phyloP scores from a whole-genome alignment of 2,329 filamentous ascomycete genomes.

The Neoscytalidium dimidiatum region DNA sequence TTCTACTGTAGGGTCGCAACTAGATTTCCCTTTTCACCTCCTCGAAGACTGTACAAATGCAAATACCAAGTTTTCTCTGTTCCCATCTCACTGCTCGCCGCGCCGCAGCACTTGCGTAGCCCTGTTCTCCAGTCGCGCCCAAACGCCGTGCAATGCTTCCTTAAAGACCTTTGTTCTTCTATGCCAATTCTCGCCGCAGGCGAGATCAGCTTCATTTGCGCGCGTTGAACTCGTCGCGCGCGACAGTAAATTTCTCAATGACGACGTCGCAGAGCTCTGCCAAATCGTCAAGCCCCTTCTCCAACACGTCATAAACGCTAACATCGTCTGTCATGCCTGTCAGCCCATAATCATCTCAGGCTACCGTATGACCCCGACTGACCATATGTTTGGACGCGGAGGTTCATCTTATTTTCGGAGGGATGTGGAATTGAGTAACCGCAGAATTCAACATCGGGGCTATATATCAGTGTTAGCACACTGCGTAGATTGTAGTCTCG shows the following conservation, averaged over 20 bases:
- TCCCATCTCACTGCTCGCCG: slow-evolving; percentile 21
- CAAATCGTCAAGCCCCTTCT: slow-evolving; percentile 86
- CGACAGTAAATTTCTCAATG: slow-evolving; percentile 78
- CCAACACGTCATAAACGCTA: slow-evolving; percentile 79
- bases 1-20: slow-evolving; percentile 17
- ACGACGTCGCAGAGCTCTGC: slow-evolving; percentile 93
- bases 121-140: slow-evolving; percentile 19
- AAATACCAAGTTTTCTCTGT: slow-evolving; percentile 38
- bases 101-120: slow-evolving; percentile 27
- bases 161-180: slow-evolving; percentile 17
- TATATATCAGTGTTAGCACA: slow-evolving; percentile 40
- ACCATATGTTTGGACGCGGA: slow-evolving; percentile 97
- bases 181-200: background rate
- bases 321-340: slow-evolving; percentile 62
- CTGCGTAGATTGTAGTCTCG: background rate
- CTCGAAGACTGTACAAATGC: slow-evolving; percentile 34
- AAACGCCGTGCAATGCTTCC: slow-evolving; percentile 36
- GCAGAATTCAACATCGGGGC: slow-evolving; percentile 95
- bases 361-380: slow-evolving; percentile 33
- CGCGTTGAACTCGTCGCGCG: slow-evolving; percentile 63
- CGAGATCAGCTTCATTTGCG: slow-evolving; percentile 9
- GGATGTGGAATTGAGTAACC: slow-evolving; percentile 98
- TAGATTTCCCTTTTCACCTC: slow-evolving; percentile 21
- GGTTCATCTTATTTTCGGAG: slow-evolving; percentile 93
- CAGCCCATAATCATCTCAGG: slow-evolving; percentile 16